A percentile compares a stretch with the other conserved stretches of the same genome.
phyloP scores from a whole-genome alignment of 2,329 filamentous ascomycete species.

The Alternaria hordeiaustralica region DNA sequence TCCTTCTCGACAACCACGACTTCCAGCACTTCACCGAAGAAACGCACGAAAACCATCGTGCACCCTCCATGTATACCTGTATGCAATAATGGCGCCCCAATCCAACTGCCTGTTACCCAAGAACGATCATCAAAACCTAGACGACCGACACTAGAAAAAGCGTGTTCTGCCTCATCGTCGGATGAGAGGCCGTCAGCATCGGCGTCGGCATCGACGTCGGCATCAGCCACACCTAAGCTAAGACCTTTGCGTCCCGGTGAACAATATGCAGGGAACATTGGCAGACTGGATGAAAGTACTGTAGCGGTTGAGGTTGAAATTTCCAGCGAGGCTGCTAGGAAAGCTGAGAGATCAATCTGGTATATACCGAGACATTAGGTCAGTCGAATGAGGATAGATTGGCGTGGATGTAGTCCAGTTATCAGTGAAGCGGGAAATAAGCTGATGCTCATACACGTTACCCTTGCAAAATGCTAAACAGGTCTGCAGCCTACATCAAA shows the following conservation, averaged over 20 bases:
- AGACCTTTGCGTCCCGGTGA: not conserved
- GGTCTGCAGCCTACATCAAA: not conserved
- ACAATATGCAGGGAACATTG: not conserved
- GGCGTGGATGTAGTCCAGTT: not conserved
- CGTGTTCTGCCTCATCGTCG: not conserved
- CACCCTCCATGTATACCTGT: not conserved
- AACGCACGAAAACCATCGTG: not conserved
- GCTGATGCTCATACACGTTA: not conserved
- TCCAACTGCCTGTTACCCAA: not conserved
- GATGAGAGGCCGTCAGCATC: not conserved
- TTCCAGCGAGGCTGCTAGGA: not conserved
- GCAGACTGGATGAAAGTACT: not conserved
- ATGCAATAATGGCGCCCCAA: not conserved
- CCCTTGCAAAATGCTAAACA: not conserved
- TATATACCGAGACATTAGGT: not conserved
- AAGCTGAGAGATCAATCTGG: not conserved
- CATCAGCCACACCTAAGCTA: not conserved
- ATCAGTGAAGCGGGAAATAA: not conserved
- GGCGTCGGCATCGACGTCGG: not conserved
- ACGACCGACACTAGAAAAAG: not conserved
- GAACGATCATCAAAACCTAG: accelerated
- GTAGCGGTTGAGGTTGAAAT: not conserved
- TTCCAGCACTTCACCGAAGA: not conserved
- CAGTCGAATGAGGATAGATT: not conserved
- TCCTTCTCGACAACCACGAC: not conserved